Conservation (phyloP, 2,329 filamentous ascomycete genomes). For the Trichophyton verrucosum region DNA sequence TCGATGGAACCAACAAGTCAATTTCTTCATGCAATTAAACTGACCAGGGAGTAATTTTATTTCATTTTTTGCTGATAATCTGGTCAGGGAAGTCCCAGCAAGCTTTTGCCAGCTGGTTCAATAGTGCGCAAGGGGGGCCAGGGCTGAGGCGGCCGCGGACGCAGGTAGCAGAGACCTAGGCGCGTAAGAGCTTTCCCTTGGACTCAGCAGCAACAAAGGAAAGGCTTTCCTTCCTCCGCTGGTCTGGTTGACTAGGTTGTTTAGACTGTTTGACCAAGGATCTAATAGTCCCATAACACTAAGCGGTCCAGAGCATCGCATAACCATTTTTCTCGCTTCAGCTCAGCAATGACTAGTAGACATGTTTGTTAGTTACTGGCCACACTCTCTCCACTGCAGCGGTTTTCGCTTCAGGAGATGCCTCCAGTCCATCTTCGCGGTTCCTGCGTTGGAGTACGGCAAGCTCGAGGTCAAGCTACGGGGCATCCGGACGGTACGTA, state of each 20-base stretch:
- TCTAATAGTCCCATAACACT: background rate
- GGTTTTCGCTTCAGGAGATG: background rate
- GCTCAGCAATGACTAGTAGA: no score
- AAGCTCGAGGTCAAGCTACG: background rate
- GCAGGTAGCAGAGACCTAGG: background rate
- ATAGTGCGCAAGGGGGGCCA: background rate
- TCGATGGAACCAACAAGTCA: background rate
- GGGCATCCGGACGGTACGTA: background rate
- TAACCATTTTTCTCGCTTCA: background rate
- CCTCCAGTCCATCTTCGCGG: background rate
- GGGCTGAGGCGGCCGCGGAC: background rate
- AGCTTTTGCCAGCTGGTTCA: background rate
- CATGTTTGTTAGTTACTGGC: background rate
- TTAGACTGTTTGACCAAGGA: background rate
- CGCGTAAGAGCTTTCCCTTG: background rate
- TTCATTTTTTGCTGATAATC: background rate
- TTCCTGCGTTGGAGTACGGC: constrained; percentile 1
- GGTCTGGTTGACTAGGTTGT: background rate
- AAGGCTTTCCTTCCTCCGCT: background rate
- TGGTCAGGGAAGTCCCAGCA: background rate
- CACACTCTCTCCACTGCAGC: background rate
- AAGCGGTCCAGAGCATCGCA: background rate
- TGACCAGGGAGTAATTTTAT: background rate
- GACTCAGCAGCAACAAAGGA: background rate
- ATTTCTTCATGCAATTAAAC: background rate